phyloP scores from a whole-genome alignment of 257 asterid genomes.

The Nicotiana undulata region DNA sequence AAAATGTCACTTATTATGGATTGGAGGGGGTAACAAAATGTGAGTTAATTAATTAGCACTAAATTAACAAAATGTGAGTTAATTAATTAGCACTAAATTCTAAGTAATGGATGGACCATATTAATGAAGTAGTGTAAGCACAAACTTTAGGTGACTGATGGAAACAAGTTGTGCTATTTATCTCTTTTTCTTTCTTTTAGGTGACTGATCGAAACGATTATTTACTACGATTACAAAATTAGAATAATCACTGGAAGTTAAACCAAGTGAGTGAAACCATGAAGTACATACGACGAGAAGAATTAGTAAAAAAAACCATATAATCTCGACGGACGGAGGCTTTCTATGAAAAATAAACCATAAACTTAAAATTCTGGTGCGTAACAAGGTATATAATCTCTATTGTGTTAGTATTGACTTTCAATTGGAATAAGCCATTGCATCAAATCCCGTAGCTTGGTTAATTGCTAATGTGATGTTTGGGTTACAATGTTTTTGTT shows the following conservation, averaged over 20 bases:
- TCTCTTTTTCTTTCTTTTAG: background rate
- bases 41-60: background rate
- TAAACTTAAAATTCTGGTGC: no score
- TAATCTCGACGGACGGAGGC: no score
- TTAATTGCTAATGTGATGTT: background rate
- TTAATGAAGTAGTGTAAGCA: background rate
- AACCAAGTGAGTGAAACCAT: background rate
- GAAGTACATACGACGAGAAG: background rate
- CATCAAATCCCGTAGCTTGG: no score
- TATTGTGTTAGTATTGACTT: no score
- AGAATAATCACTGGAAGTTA: background rate
- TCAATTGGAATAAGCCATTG: no score
- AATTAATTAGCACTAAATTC: no score
- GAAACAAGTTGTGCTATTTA: background rate
- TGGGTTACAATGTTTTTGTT: background rate
- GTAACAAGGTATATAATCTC: no score
- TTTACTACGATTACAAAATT: background rate
- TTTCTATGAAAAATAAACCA: no score
- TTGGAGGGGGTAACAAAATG: background rate
- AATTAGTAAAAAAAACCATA: background rate
- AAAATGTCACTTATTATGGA: no score
- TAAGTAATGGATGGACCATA: background rate
- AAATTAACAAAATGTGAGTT: background rate
- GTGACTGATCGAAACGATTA: background rate
- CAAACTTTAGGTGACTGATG: no score